A percentile compares a stretch with the other conserved stretches of the same genome.
These are phyloP conservation scores for Penium margaritaceum DNA, from an alignment of 139 green algal species.

Conservation along the genomic window DNA sequence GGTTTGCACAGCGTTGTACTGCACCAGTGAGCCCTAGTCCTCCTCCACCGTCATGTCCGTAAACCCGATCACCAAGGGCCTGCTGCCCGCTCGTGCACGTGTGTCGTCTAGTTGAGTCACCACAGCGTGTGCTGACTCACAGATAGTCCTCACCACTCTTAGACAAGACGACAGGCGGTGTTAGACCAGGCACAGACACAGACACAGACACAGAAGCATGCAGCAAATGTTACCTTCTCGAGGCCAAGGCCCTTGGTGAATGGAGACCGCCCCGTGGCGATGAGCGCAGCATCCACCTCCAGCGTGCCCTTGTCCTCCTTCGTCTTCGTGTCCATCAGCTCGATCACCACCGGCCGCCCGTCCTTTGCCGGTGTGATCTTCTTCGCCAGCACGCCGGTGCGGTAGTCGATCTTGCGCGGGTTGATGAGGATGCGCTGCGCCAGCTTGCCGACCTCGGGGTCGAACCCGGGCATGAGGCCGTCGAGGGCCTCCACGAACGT, in stretches of 20 bases:
- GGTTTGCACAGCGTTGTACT: too few relatives aligned
- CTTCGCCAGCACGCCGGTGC: constrained; percentile 65
- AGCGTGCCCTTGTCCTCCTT: constrained; percentile 88
- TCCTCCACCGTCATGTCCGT: too few relatives aligned
- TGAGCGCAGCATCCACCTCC: constrained; percentile 75
- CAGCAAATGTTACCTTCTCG: too few relatives aligned
- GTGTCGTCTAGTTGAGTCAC: too few relatives aligned
- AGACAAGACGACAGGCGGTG: too few relatives aligned
- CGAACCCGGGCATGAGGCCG: constrained; percentile 96
- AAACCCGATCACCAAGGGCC: too few relatives aligned
- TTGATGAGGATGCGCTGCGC: constrained; percentile 87
- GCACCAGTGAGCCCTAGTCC: too few relatives aligned
- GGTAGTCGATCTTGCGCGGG: constrained; percentile 85
- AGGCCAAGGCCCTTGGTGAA: constrained; percentile 85
- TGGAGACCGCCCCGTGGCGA: constrained; percentile 82
- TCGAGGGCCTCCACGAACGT: constrained; percentile 97
- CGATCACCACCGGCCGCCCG: constrained; percentile 84
- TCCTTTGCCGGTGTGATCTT: constrained; percentile 56
- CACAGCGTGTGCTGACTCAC: too few relatives aligned
- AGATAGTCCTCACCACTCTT: too few relatives aligned
- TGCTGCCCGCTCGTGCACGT: too few relatives aligned
- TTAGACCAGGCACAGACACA: too few relatives aligned
- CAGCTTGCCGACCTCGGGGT: constrained; percentile 87
- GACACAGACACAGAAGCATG: too few relatives aligned
- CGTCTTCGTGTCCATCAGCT: constrained; percentile 97